A percentile compares a stretch with the other conserved stretches of the same genome.
These are phyloP conservation scores for Suhomyces terraborum DNA, from an alignment of 1,139 yeast species.

Conservation along the genomic window DNA sequence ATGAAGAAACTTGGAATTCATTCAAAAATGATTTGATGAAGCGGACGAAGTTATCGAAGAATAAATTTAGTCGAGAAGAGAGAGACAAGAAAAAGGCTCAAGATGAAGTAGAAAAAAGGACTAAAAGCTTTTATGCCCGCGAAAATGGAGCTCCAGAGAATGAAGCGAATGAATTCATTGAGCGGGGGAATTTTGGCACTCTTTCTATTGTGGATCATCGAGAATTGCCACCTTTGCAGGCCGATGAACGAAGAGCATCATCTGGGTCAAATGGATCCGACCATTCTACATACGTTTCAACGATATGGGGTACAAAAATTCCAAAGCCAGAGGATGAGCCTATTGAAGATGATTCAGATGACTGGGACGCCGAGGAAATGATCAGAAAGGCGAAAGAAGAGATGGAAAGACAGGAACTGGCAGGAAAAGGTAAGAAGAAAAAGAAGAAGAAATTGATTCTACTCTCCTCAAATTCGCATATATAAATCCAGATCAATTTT, in stretches of 20 bases:
- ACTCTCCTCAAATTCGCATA: conserved; percentile 12
- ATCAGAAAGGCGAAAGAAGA: conserved; percentile 52
- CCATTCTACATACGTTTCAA: conserved; percentile 27
- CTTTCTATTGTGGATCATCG: conserved; percentile 36
- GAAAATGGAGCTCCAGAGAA: conserved; percentile 45
- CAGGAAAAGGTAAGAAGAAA: conserved; percentile 37
- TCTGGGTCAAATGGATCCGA: conserved; percentile 6
- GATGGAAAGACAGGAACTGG: conserved; percentile 33
- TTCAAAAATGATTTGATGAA: conserved; percentile 63
- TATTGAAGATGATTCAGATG: conserved; percentile 33
- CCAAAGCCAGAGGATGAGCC: conserved; percentile 39
- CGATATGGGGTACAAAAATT: conserved; percentile 65
- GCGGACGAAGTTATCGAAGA: conserved; percentile 55
- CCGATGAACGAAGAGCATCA: conserved; percentile 10
- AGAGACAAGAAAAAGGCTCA: conserved; percentile 61
- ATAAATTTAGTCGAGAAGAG: conserved; percentile 67
- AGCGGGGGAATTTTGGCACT: conserved; percentile 30
- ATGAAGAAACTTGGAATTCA: conserved; percentile 52
- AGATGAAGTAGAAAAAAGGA: conserved; percentile 59
- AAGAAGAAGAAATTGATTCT: conserved; percentile 38
- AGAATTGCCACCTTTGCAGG: conserved; percentile 27
- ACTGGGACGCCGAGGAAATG: conserved; percentile 52
- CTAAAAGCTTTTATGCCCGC: conserved; percentile 55
- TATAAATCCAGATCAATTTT: background rate
- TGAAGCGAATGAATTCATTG: conserved; percentile 16